Percentiles rank a stretch among this genome's conserved stretches.
These are phyloP conservation scores for Zymoseptoria pseudotritici DNA, from an alignment of 2,329 filamentous ascomycete species.

Conservation along the genomic window DNA sequence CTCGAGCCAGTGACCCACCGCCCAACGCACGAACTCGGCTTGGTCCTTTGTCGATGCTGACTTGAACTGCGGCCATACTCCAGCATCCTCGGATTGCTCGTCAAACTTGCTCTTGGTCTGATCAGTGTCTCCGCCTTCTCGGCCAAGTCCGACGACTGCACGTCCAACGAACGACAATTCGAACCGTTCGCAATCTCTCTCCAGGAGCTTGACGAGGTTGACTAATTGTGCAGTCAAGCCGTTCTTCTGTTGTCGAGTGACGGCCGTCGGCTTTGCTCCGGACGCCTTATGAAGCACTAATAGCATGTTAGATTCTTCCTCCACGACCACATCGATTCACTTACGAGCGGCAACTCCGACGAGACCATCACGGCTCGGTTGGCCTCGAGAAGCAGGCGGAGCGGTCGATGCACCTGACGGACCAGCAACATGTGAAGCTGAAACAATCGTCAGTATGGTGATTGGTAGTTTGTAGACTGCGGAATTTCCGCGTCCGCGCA, in stretches of 20 bases:
- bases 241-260: background rate
- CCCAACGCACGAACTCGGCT: background rate
- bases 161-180: too few relatives aligned
- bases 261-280: background rate
- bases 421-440: too few relatives aligned
- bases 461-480: too few relatives aligned
- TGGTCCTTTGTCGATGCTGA: background rate
- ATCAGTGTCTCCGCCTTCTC: background rate
- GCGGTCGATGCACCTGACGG: too few relatives aligned
- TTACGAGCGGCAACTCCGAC: background rate
- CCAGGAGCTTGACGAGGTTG: background rate
- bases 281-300: background rate
- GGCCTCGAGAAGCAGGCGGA: too few relatives aligned
- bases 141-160: too few relatives aligned
- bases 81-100: background rate
- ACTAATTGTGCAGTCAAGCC: background rate
- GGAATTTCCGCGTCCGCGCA: too few relatives aligned
- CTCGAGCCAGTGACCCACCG: background rate
- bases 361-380: background rate
- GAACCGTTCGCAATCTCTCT: background rate
- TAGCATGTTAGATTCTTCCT: background rate
- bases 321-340: background rate
- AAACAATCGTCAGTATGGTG: too few relatives aligned
- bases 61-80: background rate
- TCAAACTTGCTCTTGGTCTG: background rate